Base-by-base conservation (phyloP, 1,139 yeast species). In the Debaryomyces udenii region DNA sequence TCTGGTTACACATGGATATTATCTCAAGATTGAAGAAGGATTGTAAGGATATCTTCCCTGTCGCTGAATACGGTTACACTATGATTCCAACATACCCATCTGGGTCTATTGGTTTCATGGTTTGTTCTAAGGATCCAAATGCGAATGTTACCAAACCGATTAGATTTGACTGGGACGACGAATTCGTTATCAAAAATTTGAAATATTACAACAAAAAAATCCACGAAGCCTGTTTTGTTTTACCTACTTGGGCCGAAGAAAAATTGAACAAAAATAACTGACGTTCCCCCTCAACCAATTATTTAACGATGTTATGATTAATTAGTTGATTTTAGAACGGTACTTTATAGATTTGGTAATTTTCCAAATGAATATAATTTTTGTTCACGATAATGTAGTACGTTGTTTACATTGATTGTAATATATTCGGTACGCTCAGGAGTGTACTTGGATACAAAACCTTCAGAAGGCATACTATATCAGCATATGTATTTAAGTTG, bases 81-180 rank as follows among this genome's bases (percentile, higher is more conserved):
- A 80, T 89, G 64, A 87, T 89, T 52, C 97, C 97, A 58, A 87
- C 96, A 43, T 90, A 90, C 61, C 95, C 97, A 49, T 82, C 95
- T 22, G 97, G 97, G 46, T 93, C 90, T 57, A 83, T 90, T 59
- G 97, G 96, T 16, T 85, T 90, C 70, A 88, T 90, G 96, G 90
- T 90, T 39, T 88, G 96, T 64, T 78, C 85, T 48, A 89, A 89
- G 72, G 86, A 87, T 61, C 61, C 78, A 20, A 57, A 70, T 18
- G 83, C 83, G 38, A 71, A 81, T 48, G 84, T 89, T 44, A 74
- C 69, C 55, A 74, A 66, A 50, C 96, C 97, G 41, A 56, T 80
- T 50, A 80, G 96, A 66, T 69, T 66, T 40, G 74, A 75, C 39
- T 72, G 88, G 70, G 59, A 80, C 40, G 78, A 74, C 37, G 83